Evolutionary conservation across 352 stramenopile genomes (phyloP).

Genomic region (Pythium apleroticum): DNA sequence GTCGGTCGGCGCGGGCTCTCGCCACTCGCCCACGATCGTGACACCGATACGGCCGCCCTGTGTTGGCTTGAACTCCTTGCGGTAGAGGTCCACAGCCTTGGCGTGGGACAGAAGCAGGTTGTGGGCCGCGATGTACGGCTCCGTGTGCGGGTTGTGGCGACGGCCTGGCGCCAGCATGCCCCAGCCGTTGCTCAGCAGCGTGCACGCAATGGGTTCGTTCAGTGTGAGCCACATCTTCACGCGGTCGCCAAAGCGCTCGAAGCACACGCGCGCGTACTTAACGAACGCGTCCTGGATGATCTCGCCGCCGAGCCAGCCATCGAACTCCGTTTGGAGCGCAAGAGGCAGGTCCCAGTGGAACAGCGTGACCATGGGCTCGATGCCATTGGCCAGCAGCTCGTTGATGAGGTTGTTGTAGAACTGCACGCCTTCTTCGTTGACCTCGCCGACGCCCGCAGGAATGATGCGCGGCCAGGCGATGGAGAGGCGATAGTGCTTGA

Average conservation of each 20-base stretch:
- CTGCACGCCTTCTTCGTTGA: constrained; percentile 77
- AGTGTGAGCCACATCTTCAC: constrained; percentile 93
- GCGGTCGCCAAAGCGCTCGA: constrained; percentile 87
- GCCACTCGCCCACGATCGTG: constrained; percentile 89
- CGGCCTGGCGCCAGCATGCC: constrained; percentile 74
- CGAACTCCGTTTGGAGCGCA: constrained; percentile 57
- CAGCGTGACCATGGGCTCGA: constrained; percentile 90
- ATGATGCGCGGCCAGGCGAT: constrained; percentile 93
- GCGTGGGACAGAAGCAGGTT: constrained; percentile 90
- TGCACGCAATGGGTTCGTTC: constrained; percentile 90
- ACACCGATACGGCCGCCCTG: constrained; percentile 89
- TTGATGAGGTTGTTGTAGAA: constrained; percentile 94
- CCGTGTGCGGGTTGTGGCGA: constrained; percentile 32
- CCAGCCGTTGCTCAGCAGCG: constrained; percentile 39
- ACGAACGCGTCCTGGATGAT: constrained; percentile 69
- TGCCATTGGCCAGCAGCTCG: constrained; percentile 60
- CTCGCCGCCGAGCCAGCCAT: constrained; percentile 48
- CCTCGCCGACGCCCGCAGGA: constrained; percentile 30
- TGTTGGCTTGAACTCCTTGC: constrained; percentile 32
- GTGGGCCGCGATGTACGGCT: constrained; percentile 59
- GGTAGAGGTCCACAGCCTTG: constrained; percentile 75
- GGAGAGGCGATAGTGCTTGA: constrained; percentile 93
- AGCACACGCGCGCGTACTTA: constrained; percentile 84
- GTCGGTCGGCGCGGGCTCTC: constrained; percentile 61
- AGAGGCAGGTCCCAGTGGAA: constrained; percentile 96